phyloP scores from a whole-genome alignment of 441 rosid genomes.

The Pelargonium myrrhifolium region DNA sequence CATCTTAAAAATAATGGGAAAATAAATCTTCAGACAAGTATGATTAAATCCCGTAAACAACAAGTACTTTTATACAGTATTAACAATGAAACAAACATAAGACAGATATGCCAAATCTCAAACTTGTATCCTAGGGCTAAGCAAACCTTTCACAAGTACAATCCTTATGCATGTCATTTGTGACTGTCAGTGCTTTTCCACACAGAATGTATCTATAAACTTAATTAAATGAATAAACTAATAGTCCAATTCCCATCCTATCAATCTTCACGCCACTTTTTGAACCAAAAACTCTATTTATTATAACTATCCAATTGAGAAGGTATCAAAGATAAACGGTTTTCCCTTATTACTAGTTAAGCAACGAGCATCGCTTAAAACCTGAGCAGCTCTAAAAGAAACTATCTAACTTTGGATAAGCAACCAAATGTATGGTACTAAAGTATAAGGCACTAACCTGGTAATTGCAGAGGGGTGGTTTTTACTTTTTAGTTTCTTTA shows the following conservation, averaged over 20 bases:
- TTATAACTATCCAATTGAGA: background rate
- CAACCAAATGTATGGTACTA: too few species aligned
- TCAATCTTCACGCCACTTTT: background rate
- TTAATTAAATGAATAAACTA: background rate
- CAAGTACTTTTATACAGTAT: background rate
- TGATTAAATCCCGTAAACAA: background rate
- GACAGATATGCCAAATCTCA: background rate
- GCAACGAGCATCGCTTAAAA: background rate
- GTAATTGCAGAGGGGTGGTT: too few species aligned
- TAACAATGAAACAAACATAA: background rate
- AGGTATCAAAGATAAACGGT: background rate
- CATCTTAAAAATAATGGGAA: slow-evolving; percentile 43
- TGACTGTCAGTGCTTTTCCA: background rate
- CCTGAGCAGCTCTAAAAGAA: background rate
- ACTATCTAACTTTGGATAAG: background rate
- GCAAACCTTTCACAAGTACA: background rate
- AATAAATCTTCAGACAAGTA: slow-evolving; percentile 3
- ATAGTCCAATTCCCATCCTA: background rate
- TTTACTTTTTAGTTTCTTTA: too few species aligned
- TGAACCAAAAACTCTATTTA: background rate
- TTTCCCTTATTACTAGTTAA: background rate
- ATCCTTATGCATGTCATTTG: background rate
- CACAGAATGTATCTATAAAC: background rate
- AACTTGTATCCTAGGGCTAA: background rate
- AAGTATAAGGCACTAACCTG: too few species aligned